phyloP scores from a whole-genome alignment of 2,329 filamentous ascomycete species.

The Pseudocercospora macadamiae region DNA sequence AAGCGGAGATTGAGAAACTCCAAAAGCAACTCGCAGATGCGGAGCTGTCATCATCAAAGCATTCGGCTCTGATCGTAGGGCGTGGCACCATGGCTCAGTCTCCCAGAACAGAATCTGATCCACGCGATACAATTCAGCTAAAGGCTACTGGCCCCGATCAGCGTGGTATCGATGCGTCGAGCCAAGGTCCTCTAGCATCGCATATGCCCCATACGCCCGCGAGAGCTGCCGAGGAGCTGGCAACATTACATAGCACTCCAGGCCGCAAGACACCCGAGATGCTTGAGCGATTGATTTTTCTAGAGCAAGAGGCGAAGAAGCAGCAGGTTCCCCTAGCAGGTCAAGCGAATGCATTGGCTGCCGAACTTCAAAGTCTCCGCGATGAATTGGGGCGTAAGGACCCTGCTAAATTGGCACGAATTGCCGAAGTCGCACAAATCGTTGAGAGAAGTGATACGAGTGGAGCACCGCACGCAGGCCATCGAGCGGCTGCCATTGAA shows the following conservation, averaged over 20 bases:
- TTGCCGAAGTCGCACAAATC: constrained; percentile 7
- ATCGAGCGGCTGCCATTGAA: too few species aligned
- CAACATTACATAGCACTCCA: background rate
- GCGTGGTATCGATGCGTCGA: too few species aligned
- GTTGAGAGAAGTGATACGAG: background rate
- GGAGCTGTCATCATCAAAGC: background rate
- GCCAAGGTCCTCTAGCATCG: too few species aligned
- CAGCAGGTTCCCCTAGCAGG: background rate
- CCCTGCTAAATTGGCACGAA: constrained; percentile 11
- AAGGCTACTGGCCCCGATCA: too few species aligned
- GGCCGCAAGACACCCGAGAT: background rate
- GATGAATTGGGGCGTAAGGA: constrained; percentile 13
- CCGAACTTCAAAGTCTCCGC: background rate
- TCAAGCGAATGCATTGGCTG: background rate
- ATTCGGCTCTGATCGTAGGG: too few species aligned
- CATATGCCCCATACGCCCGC: too few species aligned
- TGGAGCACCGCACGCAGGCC: background rate
- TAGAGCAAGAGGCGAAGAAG: background rate
- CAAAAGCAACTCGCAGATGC: constrained; percentile 8
- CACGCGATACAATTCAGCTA: too few species aligned
- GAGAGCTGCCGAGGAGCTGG: background rate
- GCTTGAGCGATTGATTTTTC: background rate
- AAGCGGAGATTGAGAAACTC: background rate
- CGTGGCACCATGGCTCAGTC: too few species aligned
- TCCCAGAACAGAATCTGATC: too few species aligned